Evolutionary conservation across 768 basidiomycete species (phyloP).

Genomic region (Naganishia friedmannii): DNA sequence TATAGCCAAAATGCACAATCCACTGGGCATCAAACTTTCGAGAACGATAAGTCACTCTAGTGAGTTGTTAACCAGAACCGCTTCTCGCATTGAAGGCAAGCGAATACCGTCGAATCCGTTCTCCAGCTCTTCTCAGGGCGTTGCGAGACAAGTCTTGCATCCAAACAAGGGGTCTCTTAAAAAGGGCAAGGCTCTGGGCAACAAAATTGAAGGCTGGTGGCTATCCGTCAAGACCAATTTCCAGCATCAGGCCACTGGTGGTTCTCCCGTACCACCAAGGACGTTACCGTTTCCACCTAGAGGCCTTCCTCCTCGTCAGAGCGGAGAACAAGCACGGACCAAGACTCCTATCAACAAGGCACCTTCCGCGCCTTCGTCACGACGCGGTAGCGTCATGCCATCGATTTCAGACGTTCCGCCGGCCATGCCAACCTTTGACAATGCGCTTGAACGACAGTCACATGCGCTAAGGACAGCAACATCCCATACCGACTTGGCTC

Average conservation of each 20-base stretch:
- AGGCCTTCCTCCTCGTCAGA: slow-evolving; percentile 12
- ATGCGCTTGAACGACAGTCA: neutral
- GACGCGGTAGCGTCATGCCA: slow-evolving; percentile 37
- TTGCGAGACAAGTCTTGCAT: slow-evolving; percentile 29
- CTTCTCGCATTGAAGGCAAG: neutral
- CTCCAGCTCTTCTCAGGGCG: neutral
- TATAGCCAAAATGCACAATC: neutral
- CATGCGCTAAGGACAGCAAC: slow-evolving; percentile 36
- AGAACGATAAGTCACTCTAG: slow-evolving; percentile 11
- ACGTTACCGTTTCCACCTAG: slow-evolving; percentile 12
- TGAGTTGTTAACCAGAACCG: neutral
- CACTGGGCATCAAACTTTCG: neutral
- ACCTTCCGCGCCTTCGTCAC: slow-evolving; percentile 43
- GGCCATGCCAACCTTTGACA: slow-evolving; percentile 2
- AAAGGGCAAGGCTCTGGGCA: slow-evolving; percentile 44
- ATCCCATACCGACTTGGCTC: slow-evolving; percentile 38
- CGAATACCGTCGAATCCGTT: neutral
- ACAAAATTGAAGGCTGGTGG: slow-evolving; percentile 54
- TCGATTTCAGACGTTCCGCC: neutral
- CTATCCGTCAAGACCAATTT: slow-evolving; percentile 52
- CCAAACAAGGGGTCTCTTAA: slow-evolving; percentile 26
- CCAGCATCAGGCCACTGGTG: neutral
- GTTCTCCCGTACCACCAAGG: neutral
- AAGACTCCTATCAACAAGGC: slow-evolving; percentile 31
- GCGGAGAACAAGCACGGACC: neutral